Base-by-base conservation (phyloP, 1,284 basidiomycete species). In the Coniophora puteana region DNA sequence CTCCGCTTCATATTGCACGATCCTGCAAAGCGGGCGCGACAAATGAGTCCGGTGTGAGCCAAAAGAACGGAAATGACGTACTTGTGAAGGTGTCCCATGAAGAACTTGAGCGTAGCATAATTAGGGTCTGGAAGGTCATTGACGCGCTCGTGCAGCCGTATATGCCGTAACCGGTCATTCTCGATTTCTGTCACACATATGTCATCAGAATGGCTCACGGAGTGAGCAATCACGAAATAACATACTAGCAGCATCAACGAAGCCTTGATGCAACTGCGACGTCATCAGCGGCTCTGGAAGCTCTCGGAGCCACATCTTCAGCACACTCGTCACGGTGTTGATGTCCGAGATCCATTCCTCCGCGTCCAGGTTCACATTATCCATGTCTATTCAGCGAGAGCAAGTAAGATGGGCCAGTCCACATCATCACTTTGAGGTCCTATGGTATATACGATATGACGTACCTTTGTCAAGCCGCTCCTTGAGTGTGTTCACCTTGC, bases 101-200 rank as follows among this genome's bases (percentile, higher is more conserved):
- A 87, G 63, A 80, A 97, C 62, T 98, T 98, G 40, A 99, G 73
- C 2, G 95, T 97, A 1, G 96, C 92, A 58, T 99, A 99, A 65
- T 99, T 97, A 11, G 96, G 80, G 66, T 99, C 95, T 4, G 95
- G 96, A 38, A 99, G 73, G 52, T 97, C 94, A 58, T 99, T 99
- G 36, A 99, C 94, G 39, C 90, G 82, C 61, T 99, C 95, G 56
- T 99, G 95, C 44, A 99, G 68, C 37, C 93, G 79, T 50, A 98
- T 97, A 57, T 98, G 94, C 48, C 94, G 78, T 50, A 97, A 67
- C 40, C 94, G 79, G 53, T 95, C 91, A 55, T 95, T 94, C 39
- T 97, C 93, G 51, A 93, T 90, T 58, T 86, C 93, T 94, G 58
- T 5, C 20, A 44, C 27, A 10, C 25, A 43, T 50, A 13, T 51